Percentiles rank a stretch among this genome's conserved stretches.
Evolutionary conservation across 352 stramenopile genomes (phyloP).

Genomic region (Paralagenidium karlingii): DNA sequence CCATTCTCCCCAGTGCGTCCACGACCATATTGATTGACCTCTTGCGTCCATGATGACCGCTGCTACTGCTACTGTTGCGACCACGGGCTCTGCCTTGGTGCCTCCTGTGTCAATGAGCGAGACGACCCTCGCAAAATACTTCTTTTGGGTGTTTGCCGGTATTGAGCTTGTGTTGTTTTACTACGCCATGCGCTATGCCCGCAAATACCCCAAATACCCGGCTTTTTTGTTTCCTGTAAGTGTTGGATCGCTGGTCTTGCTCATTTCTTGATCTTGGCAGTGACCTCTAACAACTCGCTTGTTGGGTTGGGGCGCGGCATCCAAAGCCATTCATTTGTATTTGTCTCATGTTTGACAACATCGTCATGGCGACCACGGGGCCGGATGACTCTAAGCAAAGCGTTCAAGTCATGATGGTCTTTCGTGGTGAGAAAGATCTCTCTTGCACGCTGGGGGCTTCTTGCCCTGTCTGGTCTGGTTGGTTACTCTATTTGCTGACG

Average conservation of each 20-base stretch:
- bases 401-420: conserved; percentile 64
- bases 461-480: neutral
- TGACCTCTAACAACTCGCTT: neutral
- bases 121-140: no score
- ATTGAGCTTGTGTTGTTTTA: conserved; percentile 52
- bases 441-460: neutral
- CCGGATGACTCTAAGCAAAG: conserved; percentile 35
- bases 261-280: conserved; percentile 1
- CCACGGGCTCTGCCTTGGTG: no score
- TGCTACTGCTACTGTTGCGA: no score
- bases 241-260: conserved; percentile 1
- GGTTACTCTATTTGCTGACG: no score
- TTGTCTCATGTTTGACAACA: conserved; percentile 68
- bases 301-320: neutral
- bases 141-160: conserved; percentile 64
- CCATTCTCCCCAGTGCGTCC: no score
- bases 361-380: conserved; percentile 63
- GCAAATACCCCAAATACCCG: conserved; percentile 56
- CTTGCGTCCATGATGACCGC: no score
- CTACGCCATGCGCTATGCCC: conserved; percentile 56
- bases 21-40: no score
- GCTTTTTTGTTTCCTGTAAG: conserved; percentile 67
- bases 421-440: conserved; percentile 34
- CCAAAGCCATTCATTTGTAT: conserved; percentile 67
- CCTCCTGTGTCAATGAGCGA: no score